A percentile compares a stretch with the other conserved stretches of the same genome.
Conservation (phyloP, 768 basidiomycete species). For the Lactifluus pinguis region DNA sequence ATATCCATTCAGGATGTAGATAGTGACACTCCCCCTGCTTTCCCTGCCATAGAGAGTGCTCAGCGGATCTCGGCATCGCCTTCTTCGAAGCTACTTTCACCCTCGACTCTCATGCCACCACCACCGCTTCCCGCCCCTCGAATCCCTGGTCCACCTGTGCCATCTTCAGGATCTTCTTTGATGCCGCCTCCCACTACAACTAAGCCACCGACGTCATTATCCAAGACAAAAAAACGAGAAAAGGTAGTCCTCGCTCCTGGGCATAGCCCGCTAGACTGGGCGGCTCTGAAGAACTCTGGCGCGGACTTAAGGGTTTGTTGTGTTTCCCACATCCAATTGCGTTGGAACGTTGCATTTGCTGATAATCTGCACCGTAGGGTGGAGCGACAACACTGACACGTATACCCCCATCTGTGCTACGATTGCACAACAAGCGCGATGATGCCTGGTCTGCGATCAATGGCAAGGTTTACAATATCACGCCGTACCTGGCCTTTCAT, state of each 20-base stretch:
- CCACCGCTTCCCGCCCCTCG: conserved; percentile 33
- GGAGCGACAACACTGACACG: conserved; percentile 51
- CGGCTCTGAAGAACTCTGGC: conserved; percentile 74
- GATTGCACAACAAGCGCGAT: conserved; percentile 68
- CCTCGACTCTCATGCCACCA: conserved; percentile 24
- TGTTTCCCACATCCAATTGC: not conserved
- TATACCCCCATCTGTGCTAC: conserved; percentile 68
- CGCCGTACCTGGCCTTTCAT: conserved; percentile 83
- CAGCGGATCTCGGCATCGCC: conserved; percentile 42
- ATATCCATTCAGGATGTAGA: conserved; percentile 31
- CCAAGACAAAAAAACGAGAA: conserved; percentile 43
- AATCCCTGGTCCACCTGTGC: conserved; percentile 20
- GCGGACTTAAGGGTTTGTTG: conserved; percentile 60
- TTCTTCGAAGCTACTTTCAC: conserved; percentile 4
- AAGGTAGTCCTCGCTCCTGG: conserved; percentile 92
- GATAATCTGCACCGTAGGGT: conserved; percentile 35
- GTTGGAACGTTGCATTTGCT: not conserved
- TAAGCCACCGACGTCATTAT: conserved; percentile 41
- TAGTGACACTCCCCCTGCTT: conserved; percentile 60
- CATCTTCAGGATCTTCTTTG: conserved; percentile 34
- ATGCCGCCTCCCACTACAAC: conserved; percentile 56
- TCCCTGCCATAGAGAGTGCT: conserved; percentile 63
- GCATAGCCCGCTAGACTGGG: conserved; percentile 91
- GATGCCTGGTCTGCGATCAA: conserved; percentile 93
- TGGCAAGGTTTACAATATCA: conserved; percentile 96